These are phyloP conservation scores for Flaveria floridana DNA, from an alignment of 140 eudicot species.

Conservation along the genomic window DNA sequence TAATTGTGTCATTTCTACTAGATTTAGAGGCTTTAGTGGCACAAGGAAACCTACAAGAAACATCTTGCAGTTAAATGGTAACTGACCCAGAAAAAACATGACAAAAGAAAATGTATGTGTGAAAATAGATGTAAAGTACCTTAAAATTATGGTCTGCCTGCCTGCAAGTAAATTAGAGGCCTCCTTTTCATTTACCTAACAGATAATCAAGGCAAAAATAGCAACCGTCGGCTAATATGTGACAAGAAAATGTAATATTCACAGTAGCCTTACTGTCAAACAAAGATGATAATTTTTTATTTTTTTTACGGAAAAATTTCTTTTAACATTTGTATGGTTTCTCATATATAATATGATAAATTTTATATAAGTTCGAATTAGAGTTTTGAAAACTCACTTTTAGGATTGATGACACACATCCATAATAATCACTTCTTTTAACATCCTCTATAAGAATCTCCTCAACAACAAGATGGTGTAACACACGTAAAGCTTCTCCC, in stretches of 20 bases:
- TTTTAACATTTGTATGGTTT: background rate
- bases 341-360: background rate
- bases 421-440: conserved; percentile 74
- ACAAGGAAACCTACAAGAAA: conserved; percentile 64
- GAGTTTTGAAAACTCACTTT: conserved; percentile 42
- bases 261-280: background rate
- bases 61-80: conserved; percentile 2
- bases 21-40: conserved; percentile 45
- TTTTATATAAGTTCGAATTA: background rate
- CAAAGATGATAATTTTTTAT: background rate
- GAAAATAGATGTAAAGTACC: conserved; percentile 41
- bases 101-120: background rate
- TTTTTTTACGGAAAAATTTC: background rate
- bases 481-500: conserved; percentile 83
- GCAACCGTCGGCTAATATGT: conserved; percentile 1
- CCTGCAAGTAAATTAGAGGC: conserved; percentile 48
- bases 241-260: background rate
- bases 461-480: conserved; percentile 78
- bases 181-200: conserved; percentile 69
- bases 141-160: conserved; percentile 53
- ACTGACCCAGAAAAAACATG: background rate
- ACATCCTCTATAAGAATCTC: conserved; percentile 80
- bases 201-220: conserved; percentile 3
- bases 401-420: conserved; percentile 72
- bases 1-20: conserved; percentile 39